Percentiles rank a stretch among this genome's conserved stretches.
phyloP scores from a whole-genome alignment of 805 yeast genomes.

The Teunomyces pallodes region DNA sequence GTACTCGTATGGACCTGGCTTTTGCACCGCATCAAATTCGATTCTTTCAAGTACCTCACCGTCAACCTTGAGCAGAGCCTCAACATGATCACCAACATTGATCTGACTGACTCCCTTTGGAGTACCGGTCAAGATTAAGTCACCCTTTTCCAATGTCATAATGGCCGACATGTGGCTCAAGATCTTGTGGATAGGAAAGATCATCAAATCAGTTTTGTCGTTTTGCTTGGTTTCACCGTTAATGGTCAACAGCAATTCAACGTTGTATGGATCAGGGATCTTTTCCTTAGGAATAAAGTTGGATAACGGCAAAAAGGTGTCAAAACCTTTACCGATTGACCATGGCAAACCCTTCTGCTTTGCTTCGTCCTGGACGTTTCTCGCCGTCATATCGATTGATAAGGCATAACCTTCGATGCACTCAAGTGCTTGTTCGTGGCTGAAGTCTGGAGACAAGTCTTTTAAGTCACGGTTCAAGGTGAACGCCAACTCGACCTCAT shows the following conservation, averaged over 20 bases:
- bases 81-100: conserved; percentile 72
- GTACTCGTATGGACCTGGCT: conserved; percentile 45
- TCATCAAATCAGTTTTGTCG: conserved; percentile 79
- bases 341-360: conserved; percentile 94
- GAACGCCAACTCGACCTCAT: conserved; percentile 90
- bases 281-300: conserved; percentile 60
- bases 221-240: conserved; percentile 71
- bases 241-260: conserved; percentile 58
- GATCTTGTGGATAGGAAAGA: conserved; percentile 81
- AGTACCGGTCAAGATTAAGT: conserved; percentile 90
- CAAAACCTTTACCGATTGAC: conserved; percentile 96
- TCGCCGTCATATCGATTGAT: conserved; percentile 91
- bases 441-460: conserved; percentile 58
- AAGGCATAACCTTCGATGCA: conserved; percentile 84
- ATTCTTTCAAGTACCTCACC: conserved; percentile 58
- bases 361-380: conserved; percentile 94
- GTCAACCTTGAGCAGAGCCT: conserved; percentile 58
- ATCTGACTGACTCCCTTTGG: conserved; percentile 96
- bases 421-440: conserved; percentile 66
- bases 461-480: conserved; percentile 62
- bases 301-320: conserved; percentile 91
- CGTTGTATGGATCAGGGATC: conserved; percentile 74
- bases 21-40: conserved; percentile 51
- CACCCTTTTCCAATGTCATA: conserved; percentile 91
- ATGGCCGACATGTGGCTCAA: conserved; percentile 78